Evolutionary conservation across 106 monocot species (phyloP), one percentile per base, ranked within the genome.

Genomic region (Posidonia australis): DNA sequence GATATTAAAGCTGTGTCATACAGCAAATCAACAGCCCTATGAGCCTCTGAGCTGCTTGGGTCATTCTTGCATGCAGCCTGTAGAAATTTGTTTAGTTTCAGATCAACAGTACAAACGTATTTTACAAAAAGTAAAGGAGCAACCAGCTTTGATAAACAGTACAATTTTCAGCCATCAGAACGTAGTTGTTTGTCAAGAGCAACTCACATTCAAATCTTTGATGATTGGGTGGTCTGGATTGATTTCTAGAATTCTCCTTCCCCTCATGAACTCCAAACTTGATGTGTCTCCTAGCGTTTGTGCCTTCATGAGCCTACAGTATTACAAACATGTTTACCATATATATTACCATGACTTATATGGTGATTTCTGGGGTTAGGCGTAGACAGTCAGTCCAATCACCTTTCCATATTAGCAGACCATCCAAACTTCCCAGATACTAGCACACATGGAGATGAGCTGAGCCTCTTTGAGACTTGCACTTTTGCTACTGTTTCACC

Each of bases 331-430:
- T 3, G 58, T 26, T 14, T 28, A 16, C 9, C 26, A 28, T 16
- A 58, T 26, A 58, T 28, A 58, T 29, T 27, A 28, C 17, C 10
- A 26, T 26, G 27, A 29, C 0, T 14, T 26, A 5, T 1, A 24
- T 0, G 9, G 7, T 42, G 10, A 22, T 1, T 42, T 62, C 17
- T 17, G 13, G 11, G 10, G n/a, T 6, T 5, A 47, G 22, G 18
- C 18, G 24, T 19, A 47, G n/a, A 16, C 12, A 51, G n/a, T n/a
- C 9, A 44, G 1, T 28, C 5, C 60, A 25, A 5, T 23, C 49
- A 87, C 92, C 92, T 76, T 81, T 92, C 92, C 92, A 92, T 92
- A 69, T 92, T 92, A 17, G 92, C 88, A 13, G 92, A 92, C 92
- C 92, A 92, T 18, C 92, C 92, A 75, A 92, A 92, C 54, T 92